Base-by-base conservation (phyloP, 2,329 filamentous ascomycete species). In the Diaporthe sp. region DNA sequence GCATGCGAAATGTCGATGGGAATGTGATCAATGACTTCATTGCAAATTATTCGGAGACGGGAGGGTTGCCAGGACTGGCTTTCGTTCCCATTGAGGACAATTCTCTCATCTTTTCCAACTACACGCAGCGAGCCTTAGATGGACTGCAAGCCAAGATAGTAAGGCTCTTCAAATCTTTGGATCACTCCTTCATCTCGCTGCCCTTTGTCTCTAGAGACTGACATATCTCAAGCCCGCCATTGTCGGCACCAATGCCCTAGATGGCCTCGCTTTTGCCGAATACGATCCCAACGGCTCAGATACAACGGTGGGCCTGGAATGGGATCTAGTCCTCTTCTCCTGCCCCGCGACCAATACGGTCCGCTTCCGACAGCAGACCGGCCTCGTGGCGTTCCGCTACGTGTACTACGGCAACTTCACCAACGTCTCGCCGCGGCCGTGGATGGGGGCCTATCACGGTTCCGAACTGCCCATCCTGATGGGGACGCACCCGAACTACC, bases 1-100 rank as follows among this genome's bases (percentile, higher is more conserved):
- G 85, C 70, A 83, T 86, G 81, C 81, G 81, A 30, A 69, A 77
- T 37, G 78, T 84, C 50, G 78, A 80, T 1, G 81, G 79, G 2
- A 73, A 78, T 15, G 79, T 80, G 4, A 80, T 86, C 15, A 79
- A 81, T 15, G 79, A 79, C 37, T 81, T 82, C 30, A 74, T 81
- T 25, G 78, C 79, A 17, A 72, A 73, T 15, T 80, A 81, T 58
- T 77, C 77, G 30, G 79, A 81, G 32, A 76, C 77, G 2, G 73
- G 68, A 1, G 79, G 76, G 12, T 75, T 77, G 22, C 79, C 81
- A 30, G 59, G 73, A 0, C 70, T 84, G 3, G 78, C 78, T 50
- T 83, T 84, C 63, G 77, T 78, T 5, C 80, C 83, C 1, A 78
- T 79, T 5, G 76, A 78, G 3, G 82, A 84, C 58, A 75, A 80